Base-by-base conservation (phyloP, 2,329 filamentous ascomycete genomes). In the Chlorencoelia australis region DNA sequence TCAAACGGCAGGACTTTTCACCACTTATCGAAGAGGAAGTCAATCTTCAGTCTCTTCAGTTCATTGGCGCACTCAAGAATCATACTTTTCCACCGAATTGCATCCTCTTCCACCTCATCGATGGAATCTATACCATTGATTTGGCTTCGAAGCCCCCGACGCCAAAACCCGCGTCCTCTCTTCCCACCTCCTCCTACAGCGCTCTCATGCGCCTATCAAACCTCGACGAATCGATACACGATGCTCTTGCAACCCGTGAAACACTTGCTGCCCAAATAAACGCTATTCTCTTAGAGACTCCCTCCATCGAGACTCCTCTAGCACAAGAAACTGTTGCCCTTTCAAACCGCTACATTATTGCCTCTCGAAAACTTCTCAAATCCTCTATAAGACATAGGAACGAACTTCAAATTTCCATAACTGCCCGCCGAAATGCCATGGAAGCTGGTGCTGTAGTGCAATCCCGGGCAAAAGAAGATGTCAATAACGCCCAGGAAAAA, bases 151-250 rank as follows among this genome's bases (percentile, higher is more conserved):
- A 60, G 43, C 43, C 56, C n/a, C 52, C 50, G 26, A 46, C 43
- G 16, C 70, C 73, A 1, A 75, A 71, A 44, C 63, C 71, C 16
- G 67, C 69, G 5, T 59, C 67, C 1, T 48, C 64, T 2, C 56
- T 72, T 0, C 63, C 72, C 0, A 87, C 82, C 0, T 87, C 86
- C 0, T 87, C 87, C 0, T 95, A 94, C 57, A 87, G 86, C 52
- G 76, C 83, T 2, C 66, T 96, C 14, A 89, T 95, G 79, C 80
- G 83, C 42, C 68, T 96, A 8, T 80, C 84, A 5, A 94, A 88
- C 40, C 68, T 96, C 11, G 86, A 94, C 44, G 84, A 82, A 55
- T 94, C 87, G 37, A 84, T 95, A 16, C 86, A 93, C 55, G 89
- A 96, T 58, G 87, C 87, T 2, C 63, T 94, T 7, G 73, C 78